Evolutionary conservation across 164 flowering plant species (phyloP).

Genomic region (Aristolochia californica): DNA sequence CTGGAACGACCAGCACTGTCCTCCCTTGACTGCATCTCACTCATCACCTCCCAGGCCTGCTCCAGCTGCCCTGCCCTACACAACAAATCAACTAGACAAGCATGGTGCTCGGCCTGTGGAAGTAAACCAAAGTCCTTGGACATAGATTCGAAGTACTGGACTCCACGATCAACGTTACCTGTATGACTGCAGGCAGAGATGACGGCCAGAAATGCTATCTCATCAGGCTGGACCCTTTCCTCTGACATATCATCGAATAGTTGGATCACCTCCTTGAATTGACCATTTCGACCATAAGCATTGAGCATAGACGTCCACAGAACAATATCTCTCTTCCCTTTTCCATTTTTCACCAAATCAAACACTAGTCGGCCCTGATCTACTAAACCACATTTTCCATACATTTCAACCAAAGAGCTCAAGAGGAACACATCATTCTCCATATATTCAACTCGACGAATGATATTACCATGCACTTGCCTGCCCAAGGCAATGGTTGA

Average conservation of each 20-base stretch:
- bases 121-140: slow-evolving; percentile 27
- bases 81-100: slow-evolving; percentile 65
- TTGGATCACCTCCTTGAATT: slow-evolving; percentile 33
- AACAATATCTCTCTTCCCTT: slow-evolving; percentile 41
- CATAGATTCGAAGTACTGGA: slow-evolving; percentile 55
- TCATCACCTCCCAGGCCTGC: slow-evolving; percentile 50
- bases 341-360: slow-evolving; percentile 20
- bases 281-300: slow-evolving; percentile 55
- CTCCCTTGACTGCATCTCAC: slow-evolving; percentile 25
- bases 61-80: slow-evolving; percentile 69
- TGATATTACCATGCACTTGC: slow-evolving; percentile 36
- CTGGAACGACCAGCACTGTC: neutral
- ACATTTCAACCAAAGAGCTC: slow-evolving; percentile 73
- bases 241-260: slow-evolving; percentile 39
- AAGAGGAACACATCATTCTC: slow-evolving; percentile 39
- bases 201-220: slow-evolving; percentile 49
- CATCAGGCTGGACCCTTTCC: slow-evolving; percentile 48
- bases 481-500: slow-evolving; percentile 40
- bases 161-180: slow-evolving; percentile 51
- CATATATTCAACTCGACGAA: slow-evolving; percentile 19
- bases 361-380: slow-evolving; percentile 42
- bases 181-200: slow-evolving; percentile 65
- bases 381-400: slow-evolving; percentile 64
- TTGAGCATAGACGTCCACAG: slow-evolving; percentile 76
- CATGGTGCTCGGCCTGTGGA: slow-evolving; percentile 55